Percentiles rank a stretch among this genome's conserved stretches.
Conservation (phyloP, 2,329 filamentous ascomycete species). For the Exophiala spinifera region DNA sequence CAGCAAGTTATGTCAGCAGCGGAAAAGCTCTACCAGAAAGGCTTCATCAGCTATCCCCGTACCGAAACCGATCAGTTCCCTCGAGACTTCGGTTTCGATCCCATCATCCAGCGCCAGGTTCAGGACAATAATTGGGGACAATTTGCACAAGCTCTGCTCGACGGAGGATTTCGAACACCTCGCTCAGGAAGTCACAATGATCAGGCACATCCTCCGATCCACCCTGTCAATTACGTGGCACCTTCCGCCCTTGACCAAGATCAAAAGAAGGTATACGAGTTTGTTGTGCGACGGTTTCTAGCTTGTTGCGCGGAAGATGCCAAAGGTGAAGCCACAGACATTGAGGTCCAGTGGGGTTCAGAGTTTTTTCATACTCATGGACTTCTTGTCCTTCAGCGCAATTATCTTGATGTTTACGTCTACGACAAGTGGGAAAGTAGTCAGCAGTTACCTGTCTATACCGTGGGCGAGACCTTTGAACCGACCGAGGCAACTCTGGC, state of each 20-base stretch:
- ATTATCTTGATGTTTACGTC: slow-evolving; percentile 92
- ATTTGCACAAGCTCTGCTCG: slow-evolving; percentile 64
- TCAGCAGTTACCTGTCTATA: slow-evolving; percentile 75
- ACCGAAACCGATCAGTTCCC: slow-evolving; percentile 98
- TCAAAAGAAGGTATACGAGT: slow-evolving; percentile 83
- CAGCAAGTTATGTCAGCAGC: slow-evolving; percentile 84
- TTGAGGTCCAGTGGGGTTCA: slow-evolving; percentile 75
- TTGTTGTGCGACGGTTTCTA: slow-evolving; percentile 85
- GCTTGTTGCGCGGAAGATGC: slow-evolving; percentile 96
- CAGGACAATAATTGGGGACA: slow-evolving; percentile 72
- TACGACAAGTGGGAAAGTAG: slow-evolving; percentile 97
- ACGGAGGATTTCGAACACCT: slow-evolving; percentile 75
- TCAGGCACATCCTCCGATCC: slow-evolving; percentile 94
- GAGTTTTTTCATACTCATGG: slow-evolving; percentile 82
- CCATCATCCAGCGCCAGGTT: slow-evolving; percentile 78
- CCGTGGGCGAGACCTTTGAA: slow-evolving; percentile 75
- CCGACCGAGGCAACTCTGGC: slow-evolving; percentile 85
- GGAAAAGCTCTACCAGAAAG: slow-evolving; percentile 84
- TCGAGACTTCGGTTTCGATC: slow-evolving; percentile 76
- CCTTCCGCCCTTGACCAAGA: slow-evolving; percentile 59
- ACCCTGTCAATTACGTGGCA: slow-evolving; percentile 82
- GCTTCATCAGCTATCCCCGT: slow-evolving; percentile 95
- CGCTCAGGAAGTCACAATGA: slow-evolving; percentile 85
- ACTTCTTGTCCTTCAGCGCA: slow-evolving; percentile 78
- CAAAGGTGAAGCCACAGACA: slow-evolving; percentile 76